A percentile compares a stretch with the other conserved stretches of the same genome.
These are phyloP conservation scores for Cyclotella choctawhatcheeana DNA, from an alignment of 108 stramenopile genomes.

Conservation along the genomic window DNA sequence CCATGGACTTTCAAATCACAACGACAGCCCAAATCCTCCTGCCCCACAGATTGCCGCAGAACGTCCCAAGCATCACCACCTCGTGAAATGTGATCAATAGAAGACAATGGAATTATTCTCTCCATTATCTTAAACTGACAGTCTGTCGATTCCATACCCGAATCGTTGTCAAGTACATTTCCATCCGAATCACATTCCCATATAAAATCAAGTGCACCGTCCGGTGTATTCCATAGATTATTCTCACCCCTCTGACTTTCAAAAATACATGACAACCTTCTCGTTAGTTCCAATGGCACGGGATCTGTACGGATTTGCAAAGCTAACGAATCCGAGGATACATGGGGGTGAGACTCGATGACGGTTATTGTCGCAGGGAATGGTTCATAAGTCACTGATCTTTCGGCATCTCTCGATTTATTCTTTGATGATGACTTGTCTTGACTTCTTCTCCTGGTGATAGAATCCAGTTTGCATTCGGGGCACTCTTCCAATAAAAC, in stretches of 20 bases:
- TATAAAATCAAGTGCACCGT: conserved; percentile 25
- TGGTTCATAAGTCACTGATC: conserved; percentile 2
- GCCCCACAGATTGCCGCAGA: conserved; percentile 14
- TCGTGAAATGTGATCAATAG: conserved; percentile 32
- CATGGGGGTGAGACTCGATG: conserved; percentile 16
- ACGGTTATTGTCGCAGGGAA: conserved; percentile 23
- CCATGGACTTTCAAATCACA: conserved; percentile 36
- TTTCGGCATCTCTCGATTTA: neutral
- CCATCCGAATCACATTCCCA: conserved; percentile 16
- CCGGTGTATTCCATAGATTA: no score
- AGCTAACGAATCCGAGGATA: neutral
- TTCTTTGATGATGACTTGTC: neutral
- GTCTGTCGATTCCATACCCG: no score
- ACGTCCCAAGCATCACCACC: conserved; percentile 39
- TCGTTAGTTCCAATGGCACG: conserved; percentile 11
- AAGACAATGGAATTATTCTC: conserved; percentile 26
- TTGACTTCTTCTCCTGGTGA: neutral
- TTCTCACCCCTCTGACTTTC: no score
- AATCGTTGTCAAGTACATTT: neutral
- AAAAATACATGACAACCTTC: conserved; percentile 1
- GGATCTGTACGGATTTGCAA: conserved; percentile 27
- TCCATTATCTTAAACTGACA: conserved; percentile 24
- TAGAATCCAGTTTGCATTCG: conserved; percentile 19
- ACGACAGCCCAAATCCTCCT: conserved; percentile 22
- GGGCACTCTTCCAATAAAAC: conserved; percentile 17